Evolutionary conservation across 202 grass and related monocot genomes (phyloP).

Genomic region (Carex sylvatica): DNA sequence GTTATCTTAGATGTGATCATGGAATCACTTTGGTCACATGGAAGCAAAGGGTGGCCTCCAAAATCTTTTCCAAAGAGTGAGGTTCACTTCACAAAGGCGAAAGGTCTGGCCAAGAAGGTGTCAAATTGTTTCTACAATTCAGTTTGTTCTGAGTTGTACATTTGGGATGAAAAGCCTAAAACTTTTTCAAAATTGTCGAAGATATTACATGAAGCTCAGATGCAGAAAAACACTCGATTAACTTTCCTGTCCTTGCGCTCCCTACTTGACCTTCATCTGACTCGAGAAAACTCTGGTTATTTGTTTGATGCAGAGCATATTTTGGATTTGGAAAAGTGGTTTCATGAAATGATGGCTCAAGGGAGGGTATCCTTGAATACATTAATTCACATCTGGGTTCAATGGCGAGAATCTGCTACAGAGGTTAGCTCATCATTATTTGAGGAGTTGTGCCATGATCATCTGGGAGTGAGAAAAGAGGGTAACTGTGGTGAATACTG

Average conservation of each 20-base stretch:
- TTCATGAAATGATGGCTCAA: constrained; percentile 27
- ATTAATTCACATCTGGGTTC: constrained; percentile 45
- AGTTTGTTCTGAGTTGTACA: constrained; percentile 43
- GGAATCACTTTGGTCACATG: constrained; percentile 50
- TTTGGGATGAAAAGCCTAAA: constrained; percentile 39
- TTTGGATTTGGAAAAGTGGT: constrained; percentile 20
- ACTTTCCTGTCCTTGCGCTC: constrained; percentile 40
- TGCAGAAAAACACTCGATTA: constrained; percentile 33
- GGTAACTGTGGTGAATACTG: constrained; percentile 16
- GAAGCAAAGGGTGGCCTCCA: constrained; percentile 61
- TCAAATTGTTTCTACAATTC: constrained; percentile 41
- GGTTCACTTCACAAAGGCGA: constrained; percentile 39
- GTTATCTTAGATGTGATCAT: constrained; percentile 42
- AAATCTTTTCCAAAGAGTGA: constrained; percentile 54
- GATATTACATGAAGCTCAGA: constrained; percentile 36
- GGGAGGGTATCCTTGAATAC: constrained; percentile 38
- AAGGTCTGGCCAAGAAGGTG: constrained; percentile 40
- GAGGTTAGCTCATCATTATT: constrained; percentile 30
- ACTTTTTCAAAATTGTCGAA: constrained; percentile 29
- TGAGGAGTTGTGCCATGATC: constrained; percentile 54
- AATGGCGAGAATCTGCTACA: constrained; percentile 41
- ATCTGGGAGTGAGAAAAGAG: constrained; percentile 58
- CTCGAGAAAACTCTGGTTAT: constrained; percentile 20
- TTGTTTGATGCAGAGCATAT: constrained; percentile 24
- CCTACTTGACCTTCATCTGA: constrained; percentile 59